These are phyloP conservation scores for Melocanna baccifera DNA, from an alignment of 176 grass and related monocot species.

Conservation along the genomic window DNA sequence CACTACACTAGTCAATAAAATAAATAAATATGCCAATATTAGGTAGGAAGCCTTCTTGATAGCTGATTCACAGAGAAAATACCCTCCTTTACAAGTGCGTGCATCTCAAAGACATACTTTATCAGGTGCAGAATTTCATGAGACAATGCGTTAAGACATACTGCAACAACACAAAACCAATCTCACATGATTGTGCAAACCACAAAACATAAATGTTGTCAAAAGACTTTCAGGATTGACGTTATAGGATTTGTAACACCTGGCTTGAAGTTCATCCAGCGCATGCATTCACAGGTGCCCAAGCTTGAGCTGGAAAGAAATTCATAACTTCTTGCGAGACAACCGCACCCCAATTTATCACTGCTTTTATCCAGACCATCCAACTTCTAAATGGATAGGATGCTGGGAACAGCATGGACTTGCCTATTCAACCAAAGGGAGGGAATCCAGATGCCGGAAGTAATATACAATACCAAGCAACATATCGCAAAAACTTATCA, in stretches of 20 bases:
- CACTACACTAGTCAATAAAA: neutral
- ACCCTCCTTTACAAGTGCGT: neutral
- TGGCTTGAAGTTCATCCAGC: neutral
- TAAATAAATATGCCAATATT: neutral
- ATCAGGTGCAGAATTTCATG: neutral
- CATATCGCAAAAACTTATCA: neutral
- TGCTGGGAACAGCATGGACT: neutral
- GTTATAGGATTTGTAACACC: neutral
- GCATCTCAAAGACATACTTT: neutral
- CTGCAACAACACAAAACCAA: neutral
- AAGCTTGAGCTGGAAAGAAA: conserved; percentile 1
- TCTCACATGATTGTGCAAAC: neutral
- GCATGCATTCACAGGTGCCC: neutral
- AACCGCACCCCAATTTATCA: neutral
- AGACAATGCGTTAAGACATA: neutral
- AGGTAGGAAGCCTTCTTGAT: neutral
- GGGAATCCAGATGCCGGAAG: neutral
- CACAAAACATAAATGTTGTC: neutral
- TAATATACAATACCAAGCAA: neutral
- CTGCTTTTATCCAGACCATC: neutral
- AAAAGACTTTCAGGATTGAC: neutral
- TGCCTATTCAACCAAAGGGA: neutral
- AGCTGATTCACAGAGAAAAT: neutral
- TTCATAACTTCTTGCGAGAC: neutral
- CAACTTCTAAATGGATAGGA: neutral